Evolutionary conservation across 139 green algal genomes (phyloP).

Genomic region (Chlamydomonas sp.): DNA sequence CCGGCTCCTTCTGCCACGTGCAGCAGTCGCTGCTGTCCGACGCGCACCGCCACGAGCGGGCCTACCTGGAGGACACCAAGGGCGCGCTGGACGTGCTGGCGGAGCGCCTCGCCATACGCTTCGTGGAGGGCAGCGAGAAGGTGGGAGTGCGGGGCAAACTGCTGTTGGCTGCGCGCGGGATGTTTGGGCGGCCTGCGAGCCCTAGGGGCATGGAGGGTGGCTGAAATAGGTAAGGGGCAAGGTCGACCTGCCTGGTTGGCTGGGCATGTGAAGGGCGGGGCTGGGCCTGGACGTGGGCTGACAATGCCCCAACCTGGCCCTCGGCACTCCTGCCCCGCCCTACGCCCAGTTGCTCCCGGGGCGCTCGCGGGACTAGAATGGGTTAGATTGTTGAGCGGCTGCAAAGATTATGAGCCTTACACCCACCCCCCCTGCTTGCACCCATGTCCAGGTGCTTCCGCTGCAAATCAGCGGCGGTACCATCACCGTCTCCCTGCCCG

Average conservation of each 20-base stretch:
- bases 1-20: conserved; percentile 46
- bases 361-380: too few relatives aligned
- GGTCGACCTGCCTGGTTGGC: not conserved
- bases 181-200: too few relatives aligned
- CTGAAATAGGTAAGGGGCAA: too few relatives aligned
- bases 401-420: not conserved
- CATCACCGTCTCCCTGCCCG: conserved; percentile 32
- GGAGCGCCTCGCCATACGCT: conserved; percentile 27
- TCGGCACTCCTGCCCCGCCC: not conserved
- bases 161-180: too few relatives aligned
- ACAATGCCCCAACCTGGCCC: not conserved
- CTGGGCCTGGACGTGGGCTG: not conserved
- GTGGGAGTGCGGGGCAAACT: not conserved
- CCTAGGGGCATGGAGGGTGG: too few relatives aligned
- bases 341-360: too few relatives aligned
- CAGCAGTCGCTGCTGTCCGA: conserved; percentile 57
- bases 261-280: not conserved
- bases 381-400: too few relatives aligned
- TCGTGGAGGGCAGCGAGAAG: conserved; percentile 35
- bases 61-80: conserved; percentile 52
- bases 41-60: conserved; percentile 40
- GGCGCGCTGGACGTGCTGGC: conserved; percentile 52
- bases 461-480: conserved; percentile 15
- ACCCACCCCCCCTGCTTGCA: not conserved
- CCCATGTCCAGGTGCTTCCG: conserved; percentile 16